A percentile compares a stretch with the other conserved stretches of the same genome.
These are phyloP conservation scores for Monosporascus ibericus DNA, from an alignment of 2,329 filamentous ascomycete genomes.

Conservation along the genomic window DNA sequence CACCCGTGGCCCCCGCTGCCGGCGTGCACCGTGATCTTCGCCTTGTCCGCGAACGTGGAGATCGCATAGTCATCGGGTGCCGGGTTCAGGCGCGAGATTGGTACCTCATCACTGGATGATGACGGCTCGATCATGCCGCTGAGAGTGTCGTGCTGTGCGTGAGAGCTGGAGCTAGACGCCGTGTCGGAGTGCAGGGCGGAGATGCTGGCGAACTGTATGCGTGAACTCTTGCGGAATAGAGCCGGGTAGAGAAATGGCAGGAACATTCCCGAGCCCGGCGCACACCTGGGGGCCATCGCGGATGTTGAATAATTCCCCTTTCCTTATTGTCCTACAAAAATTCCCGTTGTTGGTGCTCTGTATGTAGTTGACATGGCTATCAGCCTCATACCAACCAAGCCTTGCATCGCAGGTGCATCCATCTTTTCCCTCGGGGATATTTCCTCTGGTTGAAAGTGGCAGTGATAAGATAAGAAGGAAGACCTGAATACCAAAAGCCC, in stretches of 20 bases:
- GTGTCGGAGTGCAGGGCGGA: slow-evolving; percentile 15
- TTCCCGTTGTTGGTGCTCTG: too few species aligned
- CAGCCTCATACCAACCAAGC: too few species aligned
- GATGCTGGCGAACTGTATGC: slow-evolving; percentile 16
- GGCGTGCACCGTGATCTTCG: slow-evolving; percentile 68
- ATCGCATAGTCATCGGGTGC: slow-evolving; percentile 76
- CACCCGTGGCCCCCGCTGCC: slow-evolving; percentile 86
- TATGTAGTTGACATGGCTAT: too few species aligned
- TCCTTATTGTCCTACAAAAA: too few species aligned
- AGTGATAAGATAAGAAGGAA: too few species aligned
- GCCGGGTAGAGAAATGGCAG: slow-evolving; percentile 48
- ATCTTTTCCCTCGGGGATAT: too few species aligned
- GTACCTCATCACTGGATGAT: slow-evolving; percentile 30
- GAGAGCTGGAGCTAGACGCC: slow-evolving; percentile 6
- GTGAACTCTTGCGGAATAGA: slow-evolving; percentile 28
- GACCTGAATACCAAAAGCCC: too few species aligned
- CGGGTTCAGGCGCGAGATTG: slow-evolving; percentile 66
- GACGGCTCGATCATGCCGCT: slow-evolving; percentile 20
- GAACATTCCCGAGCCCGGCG: slow-evolving; percentile 29
- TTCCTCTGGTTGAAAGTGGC: too few species aligned
- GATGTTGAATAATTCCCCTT: too few species aligned
- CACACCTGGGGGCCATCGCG: slow-evolving; percentile 36
- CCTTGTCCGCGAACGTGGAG: slow-evolving; percentile 82
- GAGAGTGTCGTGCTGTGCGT: slow-evolving; percentile 9
- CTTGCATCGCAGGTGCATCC: too few species aligned